A percentile compares a stretch with the other conserved stretches of the same genome.
phyloP scores from a whole-genome alignment of 73 alveolate species.

The Paramecium sonneborni region DNA sequence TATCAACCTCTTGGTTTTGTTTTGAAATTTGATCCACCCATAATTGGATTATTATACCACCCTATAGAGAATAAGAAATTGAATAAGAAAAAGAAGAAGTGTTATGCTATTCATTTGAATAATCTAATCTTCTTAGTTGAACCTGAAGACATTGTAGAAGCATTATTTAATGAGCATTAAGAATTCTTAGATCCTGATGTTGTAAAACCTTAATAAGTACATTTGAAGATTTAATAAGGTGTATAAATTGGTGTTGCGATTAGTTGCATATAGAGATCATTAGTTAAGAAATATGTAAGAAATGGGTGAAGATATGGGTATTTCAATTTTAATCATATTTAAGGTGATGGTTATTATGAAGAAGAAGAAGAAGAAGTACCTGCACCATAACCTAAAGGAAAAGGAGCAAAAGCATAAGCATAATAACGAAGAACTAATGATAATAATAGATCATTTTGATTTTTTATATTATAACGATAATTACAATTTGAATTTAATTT shows the following conservation, averaged over 20 bases:
- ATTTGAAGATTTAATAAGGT: not conserved
- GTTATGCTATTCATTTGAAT: conserved; percentile 51
- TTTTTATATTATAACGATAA: conserved; percentile 16
- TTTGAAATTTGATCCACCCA: conserved; percentile 48
- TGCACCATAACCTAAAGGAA: not conserved
- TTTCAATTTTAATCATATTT: not conserved
- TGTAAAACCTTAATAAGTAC: conserved; percentile 44
- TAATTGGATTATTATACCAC: conserved; percentile 36
- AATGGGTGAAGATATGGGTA: conserved; percentile 63
- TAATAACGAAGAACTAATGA: conserved; percentile 32
- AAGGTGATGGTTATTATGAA: conserved; percentile 26
- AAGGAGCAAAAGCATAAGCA: conserved; percentile 5
- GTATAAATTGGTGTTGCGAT: conserved; percentile 39
- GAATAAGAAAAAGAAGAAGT: conserved; percentile 43
- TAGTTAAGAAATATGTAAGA: conserved; percentile 42
- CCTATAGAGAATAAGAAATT: conserved; percentile 34
- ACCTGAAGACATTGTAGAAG: conserved; percentile 55
- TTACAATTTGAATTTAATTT: conserved; percentile 21
- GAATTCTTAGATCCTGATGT: conserved; percentile 51
- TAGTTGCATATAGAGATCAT: conserved; percentile 56
- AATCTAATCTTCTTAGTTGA: conserved; percentile 36
- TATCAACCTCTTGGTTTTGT: conserved; percentile 47
- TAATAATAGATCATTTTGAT: conserved; percentile 51
- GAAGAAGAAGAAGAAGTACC: conserved; percentile 10
- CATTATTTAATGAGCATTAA: conserved; percentile 18